Conservation (phyloP, 2,329 filamentous ascomycete genomes). For the Pseudogymnoascus sp. region DNA sequence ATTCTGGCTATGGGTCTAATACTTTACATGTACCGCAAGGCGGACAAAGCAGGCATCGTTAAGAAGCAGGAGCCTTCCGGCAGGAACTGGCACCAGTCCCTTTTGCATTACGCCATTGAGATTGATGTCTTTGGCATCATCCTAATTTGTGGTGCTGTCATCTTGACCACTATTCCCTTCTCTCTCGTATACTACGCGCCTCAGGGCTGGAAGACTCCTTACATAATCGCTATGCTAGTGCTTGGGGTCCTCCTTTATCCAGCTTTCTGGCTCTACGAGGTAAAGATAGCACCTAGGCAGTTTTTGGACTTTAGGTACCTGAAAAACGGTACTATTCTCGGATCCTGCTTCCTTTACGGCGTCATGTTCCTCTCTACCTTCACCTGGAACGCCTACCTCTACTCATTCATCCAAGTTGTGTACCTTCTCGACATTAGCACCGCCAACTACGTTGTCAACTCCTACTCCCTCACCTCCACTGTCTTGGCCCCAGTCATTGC, state of each 20-base stretch:
- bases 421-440: slow-evolving; percentile 39
- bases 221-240: slow-evolving; percentile 44
- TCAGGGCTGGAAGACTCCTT: slow-evolving; percentile 15
- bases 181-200: slow-evolving; percentile 7
- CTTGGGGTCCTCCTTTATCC: slow-evolving; percentile 31
- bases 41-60: not conserved
- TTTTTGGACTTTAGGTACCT: slow-evolving; percentile 46
- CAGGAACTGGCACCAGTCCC: not conserved
- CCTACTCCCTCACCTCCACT: slow-evolving; percentile 41
- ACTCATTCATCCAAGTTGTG: slow-evolving; percentile 46
- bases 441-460: slow-evolving; percentile 41
- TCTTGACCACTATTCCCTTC: slow-evolving; percentile 3
- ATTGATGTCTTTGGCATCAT: slow-evolving; percentile 1
- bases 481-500: slow-evolving; percentile 42
- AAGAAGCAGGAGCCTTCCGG: not conserved
- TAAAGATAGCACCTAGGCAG: slow-evolving; percentile 43
- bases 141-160: not conserved
- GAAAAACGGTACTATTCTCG: slow-evolving; percentile 38
- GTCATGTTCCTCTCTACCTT: slow-evolving; percentile 32
- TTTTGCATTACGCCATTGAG: not conserved
- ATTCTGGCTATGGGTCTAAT: not conserved
- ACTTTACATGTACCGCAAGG: not conserved
- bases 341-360: slow-evolving; percentile 33
- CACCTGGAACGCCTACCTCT: slow-evolving; percentile 35
- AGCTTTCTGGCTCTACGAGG: slow-evolving; percentile 37